Conservation (phyloP, 495 filamentous ascomycete species). For the Penicillium macrosclerotiorum region DNA sequence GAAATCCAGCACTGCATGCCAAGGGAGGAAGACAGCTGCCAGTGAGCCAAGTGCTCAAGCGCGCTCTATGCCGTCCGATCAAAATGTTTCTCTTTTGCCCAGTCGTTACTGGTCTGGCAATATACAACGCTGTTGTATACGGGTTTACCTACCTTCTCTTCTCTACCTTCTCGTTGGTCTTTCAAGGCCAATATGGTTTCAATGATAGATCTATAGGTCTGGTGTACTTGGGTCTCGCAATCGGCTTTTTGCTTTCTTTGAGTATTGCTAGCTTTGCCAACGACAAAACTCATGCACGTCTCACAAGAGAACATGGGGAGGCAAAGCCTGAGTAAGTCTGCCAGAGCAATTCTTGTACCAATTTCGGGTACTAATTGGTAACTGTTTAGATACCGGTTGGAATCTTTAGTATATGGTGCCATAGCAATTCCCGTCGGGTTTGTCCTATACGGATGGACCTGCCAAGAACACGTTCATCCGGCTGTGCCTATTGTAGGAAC, state of each 20-base stretch:
- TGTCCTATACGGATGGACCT: conserved; percentile 11
- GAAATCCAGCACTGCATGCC: not conserved
- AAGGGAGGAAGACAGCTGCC: not conserved
- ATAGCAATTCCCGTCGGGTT: not conserved
- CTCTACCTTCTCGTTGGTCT: not conserved
- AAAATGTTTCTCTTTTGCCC: not conserved
- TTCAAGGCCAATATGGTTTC: not conserved
- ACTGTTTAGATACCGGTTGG: not conserved
- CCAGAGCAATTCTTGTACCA: too few relatives aligned
- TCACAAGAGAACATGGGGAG: too few relatives aligned
- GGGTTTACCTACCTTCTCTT: not conserved
- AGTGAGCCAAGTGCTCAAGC: not conserved
- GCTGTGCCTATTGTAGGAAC: conserved; percentile 38
- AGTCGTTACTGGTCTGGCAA: not conserved
- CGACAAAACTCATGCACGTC: too few relatives aligned
- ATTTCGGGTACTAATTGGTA: too few relatives aligned
- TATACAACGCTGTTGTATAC: not conserved
- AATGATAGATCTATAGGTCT: not conserved
- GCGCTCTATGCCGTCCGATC: not conserved
- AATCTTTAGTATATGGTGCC: not conserved
- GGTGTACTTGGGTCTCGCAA: not conserved
- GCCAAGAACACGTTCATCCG: not conserved
- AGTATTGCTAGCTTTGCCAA: not conserved
- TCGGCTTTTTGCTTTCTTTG: not conserved
- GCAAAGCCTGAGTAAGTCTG: too few relatives aligned